Conservation (phyloP, 2,329 filamentous ascomycete species). For the Orbilia quercus region DNA sequence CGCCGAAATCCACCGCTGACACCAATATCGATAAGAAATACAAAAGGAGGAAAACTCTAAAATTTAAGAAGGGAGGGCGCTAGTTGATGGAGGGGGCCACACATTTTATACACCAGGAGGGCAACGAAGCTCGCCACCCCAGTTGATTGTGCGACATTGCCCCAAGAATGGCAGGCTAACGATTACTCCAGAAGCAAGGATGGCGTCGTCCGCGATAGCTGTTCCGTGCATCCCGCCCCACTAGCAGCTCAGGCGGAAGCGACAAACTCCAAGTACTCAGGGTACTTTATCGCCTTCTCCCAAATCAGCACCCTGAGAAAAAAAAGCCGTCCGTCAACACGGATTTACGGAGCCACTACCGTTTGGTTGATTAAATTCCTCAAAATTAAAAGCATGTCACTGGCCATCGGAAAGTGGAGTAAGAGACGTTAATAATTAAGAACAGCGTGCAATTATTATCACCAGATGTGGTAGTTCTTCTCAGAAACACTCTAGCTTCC, state of each 20-base stretch:
- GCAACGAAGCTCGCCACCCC: not conserved
- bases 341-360: too few species aligned
- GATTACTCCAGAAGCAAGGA: not conserved
- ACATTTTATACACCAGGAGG: constrained; percentile 24
- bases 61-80: constrained; percentile 8
- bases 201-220: constrained; percentile 28
- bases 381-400: too few species aligned
- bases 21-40: constrained; percentile 13
- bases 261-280: too few species aligned
- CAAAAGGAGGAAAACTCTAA: constrained; percentile 15
- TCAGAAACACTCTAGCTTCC: too few species aligned
- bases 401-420: too few species aligned
- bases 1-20: not conserved
- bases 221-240: constrained; percentile 22
- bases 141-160: constrained; percentile 23
- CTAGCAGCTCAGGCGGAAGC: constrained; percentile 50
- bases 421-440: too few species aligned
- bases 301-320: too few species aligned
- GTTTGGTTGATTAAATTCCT: too few species aligned
- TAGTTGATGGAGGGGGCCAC: not conserved
- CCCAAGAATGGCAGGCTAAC: not conserved
- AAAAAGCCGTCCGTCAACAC: too few species aligned
- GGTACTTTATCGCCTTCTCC: too few species aligned
- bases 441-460: too few species aligned
- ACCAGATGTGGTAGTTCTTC: too few species aligned